Conservation (phyloP, 352 stramenopile species). For the Phytopythium vexans region DNA sequence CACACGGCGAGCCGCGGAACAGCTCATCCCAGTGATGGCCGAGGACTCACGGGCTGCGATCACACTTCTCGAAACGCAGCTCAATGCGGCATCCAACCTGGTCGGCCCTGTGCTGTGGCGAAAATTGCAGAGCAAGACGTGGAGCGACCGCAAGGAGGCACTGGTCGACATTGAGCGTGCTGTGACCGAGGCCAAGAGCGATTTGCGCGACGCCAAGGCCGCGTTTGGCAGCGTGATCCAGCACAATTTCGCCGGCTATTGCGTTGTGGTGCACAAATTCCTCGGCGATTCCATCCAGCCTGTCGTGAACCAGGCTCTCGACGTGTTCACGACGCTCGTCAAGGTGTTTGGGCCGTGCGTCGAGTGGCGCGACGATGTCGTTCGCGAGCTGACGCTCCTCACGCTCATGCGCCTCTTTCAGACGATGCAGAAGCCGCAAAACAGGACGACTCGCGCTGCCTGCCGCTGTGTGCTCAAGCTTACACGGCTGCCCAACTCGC, state of each 20-base stretch:
- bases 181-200: conserved; percentile 66
- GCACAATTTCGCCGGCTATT: conserved; percentile 62
- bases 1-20: conserved; percentile 16
- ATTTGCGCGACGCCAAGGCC: conserved; percentile 62
- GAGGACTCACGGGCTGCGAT: conserved; percentile 53
- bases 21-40: conserved; percentile 26
- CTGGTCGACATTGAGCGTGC: conserved; percentile 68
- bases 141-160: conserved; percentile 82
- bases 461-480: conserved; percentile 76
- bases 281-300: conserved; percentile 68
- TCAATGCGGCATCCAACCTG: conserved; percentile 35
- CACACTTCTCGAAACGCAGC: conserved; percentile 36
- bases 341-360: conserved; percentile 73
- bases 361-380: conserved; percentile 62
- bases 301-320: conserved; percentile 71
- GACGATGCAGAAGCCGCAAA: conserved; percentile 81
- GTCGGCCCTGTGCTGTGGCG: conserved; percentile 67
- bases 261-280: conserved; percentile 50
- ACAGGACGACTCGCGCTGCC: conserved; percentile 64
- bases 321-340: conserved; percentile 61
- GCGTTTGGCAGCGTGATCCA: conserved; percentile 61
- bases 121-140: conserved; percentile 81
- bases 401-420: conserved; percentile 57
- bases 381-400: conserved; percentile 63
- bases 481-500: conserved; percentile 51